A percentile compares a stretch with the other conserved stretches of the same genome.
Evolutionary conservation across 306 rosid species (phyloP).

Genomic region (Fragaria ananassa): DNA sequence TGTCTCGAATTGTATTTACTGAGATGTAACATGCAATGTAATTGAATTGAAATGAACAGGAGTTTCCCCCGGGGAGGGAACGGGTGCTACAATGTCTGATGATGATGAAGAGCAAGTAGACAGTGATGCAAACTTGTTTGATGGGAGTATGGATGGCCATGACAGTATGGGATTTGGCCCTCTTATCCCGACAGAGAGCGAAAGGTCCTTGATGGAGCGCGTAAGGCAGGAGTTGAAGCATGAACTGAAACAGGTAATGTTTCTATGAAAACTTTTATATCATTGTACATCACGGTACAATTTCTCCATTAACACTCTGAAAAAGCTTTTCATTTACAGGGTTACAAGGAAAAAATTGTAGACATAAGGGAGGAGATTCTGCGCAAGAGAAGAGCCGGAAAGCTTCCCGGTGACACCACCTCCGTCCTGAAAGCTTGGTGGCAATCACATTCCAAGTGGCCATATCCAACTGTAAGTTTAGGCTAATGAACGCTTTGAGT

Average conservation of each 20-base stretch:
- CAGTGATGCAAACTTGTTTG: conserved; percentile 77
- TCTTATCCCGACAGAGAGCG: conserved; percentile 92
- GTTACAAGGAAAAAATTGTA: conserved; percentile 93
- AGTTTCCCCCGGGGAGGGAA: conserved; percentile 94
- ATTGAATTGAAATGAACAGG: conserved; percentile 48
- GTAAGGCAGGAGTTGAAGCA: conserved; percentile 95
- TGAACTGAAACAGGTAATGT: conserved; percentile 75
- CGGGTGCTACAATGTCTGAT: conserved; percentile 98
- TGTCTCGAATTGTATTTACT: background rate
- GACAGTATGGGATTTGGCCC: conserved; percentile 98
- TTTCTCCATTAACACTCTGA: background rate
- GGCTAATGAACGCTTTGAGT: conserved; percentile 7
- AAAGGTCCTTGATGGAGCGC: conserved; percentile 97
- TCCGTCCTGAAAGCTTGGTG: conserved; percentile 96
- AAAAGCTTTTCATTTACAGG: conserved; percentile 34
- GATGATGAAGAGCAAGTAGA: conserved; percentile 91
- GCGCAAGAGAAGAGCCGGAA: conserved; percentile 99
- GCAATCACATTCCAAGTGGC: conserved; percentile 98
- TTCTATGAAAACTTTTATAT: conserved; percentile 1
- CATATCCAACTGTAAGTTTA: conserved; percentile 88
- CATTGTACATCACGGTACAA: background rate
- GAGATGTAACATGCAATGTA: conserved; percentile 1
- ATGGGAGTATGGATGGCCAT: conserved; percentile 69
- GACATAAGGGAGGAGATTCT: conserved; percentile 95
- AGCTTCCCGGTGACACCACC: conserved; percentile 98